These are phyloP conservation scores for Biscogniauxia sp. DNA, from an alignment of 2,329 filamentous ascomycete genomes.

Conservation along the genomic window DNA sequence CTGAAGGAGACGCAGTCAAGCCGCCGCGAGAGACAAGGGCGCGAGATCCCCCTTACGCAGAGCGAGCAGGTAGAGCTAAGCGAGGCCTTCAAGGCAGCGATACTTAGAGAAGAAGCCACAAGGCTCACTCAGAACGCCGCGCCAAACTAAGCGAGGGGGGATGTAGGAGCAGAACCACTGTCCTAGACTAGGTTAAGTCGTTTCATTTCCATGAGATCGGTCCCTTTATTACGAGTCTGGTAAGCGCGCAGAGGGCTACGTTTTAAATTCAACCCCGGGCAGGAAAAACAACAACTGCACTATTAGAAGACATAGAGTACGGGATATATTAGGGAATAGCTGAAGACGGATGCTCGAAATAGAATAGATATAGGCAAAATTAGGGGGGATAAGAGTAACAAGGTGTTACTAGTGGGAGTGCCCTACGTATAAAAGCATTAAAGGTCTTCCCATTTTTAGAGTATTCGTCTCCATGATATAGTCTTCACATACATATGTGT, in stretches of 20 bases:
- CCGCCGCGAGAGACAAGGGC: slow-evolving; percentile 44
- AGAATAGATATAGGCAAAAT: too few relatives aligned
- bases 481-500: too few relatives aligned
- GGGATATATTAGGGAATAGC: too few relatives aligned
- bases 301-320: too few relatives aligned
- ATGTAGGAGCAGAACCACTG: background rate
- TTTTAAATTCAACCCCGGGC: background rate
- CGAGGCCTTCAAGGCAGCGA: slow-evolving; percentile 34
- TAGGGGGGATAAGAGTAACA: too few relatives aligned
- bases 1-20: slow-evolving; percentile 50
- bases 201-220: background rate
- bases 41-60: slow-evolving; percentile 38
- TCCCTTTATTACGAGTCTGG: background rate
- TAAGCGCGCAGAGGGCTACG: background rate
- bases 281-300: background rate
- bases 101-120: slow-evolving; percentile 30
- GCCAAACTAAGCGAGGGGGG: background rate
- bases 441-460: too few relatives aligned
- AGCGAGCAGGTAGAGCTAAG: slow-evolving; percentile 48
- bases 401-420: too few relatives aligned
- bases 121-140: background rate
- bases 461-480: too few relatives aligned
- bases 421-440: too few relatives aligned
- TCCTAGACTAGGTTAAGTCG: background rate
- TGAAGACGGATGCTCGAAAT: too few relatives aligned